Evolutionary conservation across 2,329 filamentous ascomycete species (phyloP), one percentile per base, ranked within the genome.

Genomic region (Talaromyces verruculosus): DNA sequence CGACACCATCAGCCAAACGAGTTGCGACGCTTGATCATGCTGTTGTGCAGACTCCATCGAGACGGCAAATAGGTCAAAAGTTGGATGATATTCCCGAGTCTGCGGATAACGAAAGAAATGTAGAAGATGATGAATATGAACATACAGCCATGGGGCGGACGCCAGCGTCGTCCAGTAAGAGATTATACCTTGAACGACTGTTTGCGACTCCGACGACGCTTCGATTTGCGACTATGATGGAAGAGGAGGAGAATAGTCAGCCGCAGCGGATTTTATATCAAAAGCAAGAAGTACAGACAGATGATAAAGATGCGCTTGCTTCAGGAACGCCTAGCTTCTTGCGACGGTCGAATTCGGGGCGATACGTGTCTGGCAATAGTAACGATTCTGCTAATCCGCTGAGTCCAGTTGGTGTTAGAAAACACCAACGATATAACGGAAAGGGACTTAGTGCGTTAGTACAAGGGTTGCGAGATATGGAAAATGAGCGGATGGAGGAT

Each of bases 191-290:
- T 15, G 77, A 79, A 11, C 79, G 78, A 57, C 75, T 82, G 41
- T 82, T 82, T 65, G 79, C 79, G 13, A 82, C 80, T 0, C 81
- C 81, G 1, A 82, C 78, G 3, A 79, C 79, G 0, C 73, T 78
- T 69, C 77, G 79, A 47, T 82, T 79, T 68, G 75, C 77, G 1
- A 72, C 75, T 4, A 78, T 78, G 69, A 76, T 80, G 6, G 75
- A 79, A 37, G 70, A 73, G 13, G 72, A 75, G 39, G 70, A 77
- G 43, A 58, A 73, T 37, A 45, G 11, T 45, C 57, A 45, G 28
- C 57, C 37, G 3, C 17, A 63, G 62, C 15, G 67, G 64, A 25
- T 68, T 58, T 8, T 69, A 53, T 15, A 39, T 19, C 19, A 59
- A 33, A 64, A 28, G 11, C 3, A 37, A 53, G 63, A 30, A 2